These are phyloP conservation scores for Cunninghamia lanceolata DNA, from an alignment of 75 land plant species.

Conservation along the genomic window DNA sequence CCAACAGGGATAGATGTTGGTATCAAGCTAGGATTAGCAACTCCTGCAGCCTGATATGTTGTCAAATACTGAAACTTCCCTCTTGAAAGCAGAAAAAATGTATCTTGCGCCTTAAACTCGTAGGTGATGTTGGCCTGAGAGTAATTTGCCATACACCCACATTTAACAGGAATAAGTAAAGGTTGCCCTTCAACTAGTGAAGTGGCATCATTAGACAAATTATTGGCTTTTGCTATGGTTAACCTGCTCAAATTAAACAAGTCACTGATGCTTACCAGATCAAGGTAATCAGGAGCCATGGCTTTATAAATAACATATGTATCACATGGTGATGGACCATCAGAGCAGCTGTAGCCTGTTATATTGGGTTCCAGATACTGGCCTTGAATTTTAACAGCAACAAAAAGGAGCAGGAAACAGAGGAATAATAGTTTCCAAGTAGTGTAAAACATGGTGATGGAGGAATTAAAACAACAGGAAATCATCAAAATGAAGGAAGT, in stretches of 20 bases:
- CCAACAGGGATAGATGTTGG: conserved; percentile 57
- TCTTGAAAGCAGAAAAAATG: conserved; percentile 41
- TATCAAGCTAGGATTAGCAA: conserved; percentile 52
- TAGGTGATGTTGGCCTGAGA: conserved; percentile 27
- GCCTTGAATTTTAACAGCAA: background rate
- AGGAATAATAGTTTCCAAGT: background rate
- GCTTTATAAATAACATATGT: conserved; percentile 33
- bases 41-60: conserved; percentile 44
- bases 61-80: conserved; percentile 39
- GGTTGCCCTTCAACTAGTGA: conserved; percentile 32
- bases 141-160: conserved; percentile 51
- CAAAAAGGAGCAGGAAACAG: background rate
- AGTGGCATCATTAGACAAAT: conserved; percentile 18
- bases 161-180: conserved; percentile 51
- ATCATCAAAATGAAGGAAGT: too few species aligned
- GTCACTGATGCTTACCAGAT: conserved; percentile 28
- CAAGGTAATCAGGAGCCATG: conserved; percentile 17
- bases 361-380: background rate
- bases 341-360: conserved; percentile 5
- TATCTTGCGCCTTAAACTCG: conserved; percentile 43
- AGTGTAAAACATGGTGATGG: background rate
- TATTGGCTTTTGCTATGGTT: conserved; percentile 28
- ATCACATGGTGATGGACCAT: conserved; percentile 16
- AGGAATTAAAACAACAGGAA: background rate
- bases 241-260: conserved; percentile 35